Evolutionary conservation across 768 basidiomycete species (phyloP).

Genomic region (Leucogyrophana mollusca): DNA sequence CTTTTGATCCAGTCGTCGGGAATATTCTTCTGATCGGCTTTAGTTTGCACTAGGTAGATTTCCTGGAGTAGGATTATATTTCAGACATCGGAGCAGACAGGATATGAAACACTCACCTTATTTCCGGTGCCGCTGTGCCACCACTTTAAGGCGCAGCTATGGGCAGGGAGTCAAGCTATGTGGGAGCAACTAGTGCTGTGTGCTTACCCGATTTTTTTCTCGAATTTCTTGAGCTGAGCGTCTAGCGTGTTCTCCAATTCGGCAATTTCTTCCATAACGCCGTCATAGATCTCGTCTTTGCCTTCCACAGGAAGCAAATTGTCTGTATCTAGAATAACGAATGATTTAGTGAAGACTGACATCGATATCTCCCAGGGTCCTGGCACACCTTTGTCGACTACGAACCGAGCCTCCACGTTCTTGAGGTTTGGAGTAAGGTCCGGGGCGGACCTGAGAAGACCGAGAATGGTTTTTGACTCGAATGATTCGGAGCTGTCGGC

Average conservation of each 20-base stretch:
- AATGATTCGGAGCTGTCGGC: conserved; percentile 70
- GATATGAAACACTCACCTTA: conserved; percentile 48
- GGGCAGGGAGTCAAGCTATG: conserved; percentile 20
- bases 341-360: not conserved
- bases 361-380: not conserved
- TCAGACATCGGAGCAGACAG: not conserved
- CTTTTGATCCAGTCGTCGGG: conserved; percentile 85
- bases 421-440: conserved; percentile 72
- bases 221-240: conserved; percentile 59
- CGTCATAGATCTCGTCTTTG: conserved; percentile 84
- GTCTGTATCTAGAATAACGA: conserved; percentile 47
- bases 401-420: conserved; percentile 69
- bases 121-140: conserved; percentile 83
- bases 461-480: conserved; percentile 71
- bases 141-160: conserved; percentile 51
- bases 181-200: conserved; percentile 3
- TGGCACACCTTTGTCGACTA: conserved; percentile 55
- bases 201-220: conserved; percentile 64
- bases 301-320: conserved; percentile 82
- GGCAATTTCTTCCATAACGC: conserved; percentile 66
- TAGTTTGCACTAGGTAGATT: conserved; percentile 84
- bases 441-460: conserved; percentile 77
- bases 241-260: conserved; percentile 72
- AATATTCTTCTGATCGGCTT: conserved; percentile 56
- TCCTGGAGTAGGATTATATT: conserved; percentile 50